phyloP scores from a whole-genome alignment of 352 stramenopile species.

The Detonula confervacea region DNA sequence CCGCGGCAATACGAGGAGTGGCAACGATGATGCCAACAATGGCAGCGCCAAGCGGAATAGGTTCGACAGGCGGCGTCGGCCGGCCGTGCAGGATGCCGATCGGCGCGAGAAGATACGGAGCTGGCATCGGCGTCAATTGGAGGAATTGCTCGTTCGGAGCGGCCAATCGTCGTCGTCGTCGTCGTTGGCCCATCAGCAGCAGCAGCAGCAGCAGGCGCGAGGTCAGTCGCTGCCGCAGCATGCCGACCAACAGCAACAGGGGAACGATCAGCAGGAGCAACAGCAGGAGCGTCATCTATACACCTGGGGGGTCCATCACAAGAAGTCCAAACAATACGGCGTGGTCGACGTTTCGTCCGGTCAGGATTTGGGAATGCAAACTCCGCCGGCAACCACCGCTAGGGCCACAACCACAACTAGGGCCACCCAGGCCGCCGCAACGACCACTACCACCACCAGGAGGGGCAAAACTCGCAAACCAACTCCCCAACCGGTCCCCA shows the following conservation, averaged over 20 bases:
- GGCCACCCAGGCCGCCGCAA: background rate
- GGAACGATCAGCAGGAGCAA: no score
- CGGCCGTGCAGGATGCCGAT: conserved; percentile 1
- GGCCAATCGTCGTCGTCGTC: background rate
- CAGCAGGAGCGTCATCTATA: background rate
- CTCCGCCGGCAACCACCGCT: no score
- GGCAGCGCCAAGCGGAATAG: background rate
- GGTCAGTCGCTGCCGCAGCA: background rate
- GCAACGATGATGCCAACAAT: background rate
- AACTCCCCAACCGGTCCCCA: background rate
- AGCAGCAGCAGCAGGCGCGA: background rate
- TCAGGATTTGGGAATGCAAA: no score
- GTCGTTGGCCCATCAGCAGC: background rate
- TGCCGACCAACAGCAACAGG: background rate
- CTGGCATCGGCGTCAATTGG: background rate
- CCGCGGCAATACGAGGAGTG: background rate
- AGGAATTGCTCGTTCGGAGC: conserved; percentile 1
- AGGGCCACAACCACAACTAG: background rate
- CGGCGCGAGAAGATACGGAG: conserved; percentile 7
- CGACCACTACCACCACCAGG: background rate
- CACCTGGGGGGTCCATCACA: background rate
- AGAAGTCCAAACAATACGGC: background rate
- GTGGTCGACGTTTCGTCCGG: no score
- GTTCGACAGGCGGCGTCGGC: background rate
- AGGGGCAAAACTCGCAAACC: background rate